Conservation (phyloP, 78 protist genomes). For the Dictyostelium brefeldianum region DNA sequence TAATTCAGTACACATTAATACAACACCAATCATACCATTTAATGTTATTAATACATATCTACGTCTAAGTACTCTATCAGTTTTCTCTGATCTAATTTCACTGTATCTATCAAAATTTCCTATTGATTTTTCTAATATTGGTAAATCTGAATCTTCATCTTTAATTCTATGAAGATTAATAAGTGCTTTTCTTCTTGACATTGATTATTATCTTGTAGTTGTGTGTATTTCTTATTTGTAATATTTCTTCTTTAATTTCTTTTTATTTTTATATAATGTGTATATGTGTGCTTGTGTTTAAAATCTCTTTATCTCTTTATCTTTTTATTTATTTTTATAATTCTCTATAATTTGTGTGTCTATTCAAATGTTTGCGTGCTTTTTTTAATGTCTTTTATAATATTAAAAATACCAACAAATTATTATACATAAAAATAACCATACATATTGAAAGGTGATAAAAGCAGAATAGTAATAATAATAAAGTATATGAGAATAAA, state of each 20-base stretch:
- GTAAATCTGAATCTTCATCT: constrained; percentile 44
- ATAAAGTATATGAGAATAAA: not conserved
- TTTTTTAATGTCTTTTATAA: not conserved
- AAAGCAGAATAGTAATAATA: not conserved
- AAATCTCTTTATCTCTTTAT: too few relatives aligned
- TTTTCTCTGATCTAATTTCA: constrained; percentile 25
- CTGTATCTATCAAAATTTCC: constrained; percentile 1
- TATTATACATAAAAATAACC: constrained; percentile 2
- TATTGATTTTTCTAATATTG: constrained; percentile 12
- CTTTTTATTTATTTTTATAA: too few relatives aligned
- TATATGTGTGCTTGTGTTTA: not conserved
- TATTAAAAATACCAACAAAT: not conserved
- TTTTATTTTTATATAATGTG: not conserved
- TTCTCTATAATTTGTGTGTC: not conserved
- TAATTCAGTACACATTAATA: constrained; percentile 47
- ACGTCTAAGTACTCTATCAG: constrained; percentile 13
- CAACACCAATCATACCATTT: constrained; percentile 58
- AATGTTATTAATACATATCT: constrained; percentile 41
- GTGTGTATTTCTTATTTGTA: not conserved
- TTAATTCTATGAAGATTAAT: constrained; percentile 33
- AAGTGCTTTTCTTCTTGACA: constrained; percentile 58
- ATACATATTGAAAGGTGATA: not conserved
- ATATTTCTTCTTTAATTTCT: not conserved
- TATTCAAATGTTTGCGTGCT: not conserved
- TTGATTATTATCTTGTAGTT: constrained; percentile 11